Evolutionary conservation across 352 stramenopile genomes (phyloP).

Genomic region (Phytophthora aleatoria): DNA sequence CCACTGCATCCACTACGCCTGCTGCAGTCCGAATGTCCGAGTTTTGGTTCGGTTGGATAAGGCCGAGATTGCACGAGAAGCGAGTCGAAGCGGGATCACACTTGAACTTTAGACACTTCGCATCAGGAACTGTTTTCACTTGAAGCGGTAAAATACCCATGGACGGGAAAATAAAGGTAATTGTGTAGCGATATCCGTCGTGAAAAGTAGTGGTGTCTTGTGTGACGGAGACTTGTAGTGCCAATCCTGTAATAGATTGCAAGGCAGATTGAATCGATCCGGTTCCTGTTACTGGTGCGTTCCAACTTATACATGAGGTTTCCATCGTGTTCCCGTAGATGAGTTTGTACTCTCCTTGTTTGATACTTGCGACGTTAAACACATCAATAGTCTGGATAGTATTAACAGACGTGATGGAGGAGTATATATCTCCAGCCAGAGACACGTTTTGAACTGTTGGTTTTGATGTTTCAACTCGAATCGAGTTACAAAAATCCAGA

Average conservation of each 20-base stretch:
- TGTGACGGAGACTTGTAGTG: slow-evolving; percentile 43
- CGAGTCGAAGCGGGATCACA: slow-evolving; percentile 28
- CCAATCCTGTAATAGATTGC: slow-evolving; percentile 45
- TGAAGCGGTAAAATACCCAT: slow-evolving; percentile 49
- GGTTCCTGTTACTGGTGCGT: slow-evolving; percentile 38
- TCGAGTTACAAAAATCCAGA: slow-evolving; percentile 53
- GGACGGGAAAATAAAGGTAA: slow-evolving; percentile 61
- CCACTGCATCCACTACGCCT: slow-evolving; percentile 53
- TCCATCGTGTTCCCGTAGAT: slow-evolving; percentile 43
- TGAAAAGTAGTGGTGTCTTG: slow-evolving; percentile 49
- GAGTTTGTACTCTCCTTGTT: slow-evolving; percentile 58
- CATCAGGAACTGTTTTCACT: slow-evolving; percentile 21
- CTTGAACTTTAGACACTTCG: slow-evolving; percentile 38
- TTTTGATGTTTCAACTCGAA: slow-evolving; percentile 59
- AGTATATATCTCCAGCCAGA: slow-evolving; percentile 43
- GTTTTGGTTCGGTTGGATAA: slow-evolving; percentile 57
- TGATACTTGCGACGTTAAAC: slow-evolving; percentile 53
- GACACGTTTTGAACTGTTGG: slow-evolving; percentile 43
- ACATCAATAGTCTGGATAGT: slow-evolving; percentile 63
- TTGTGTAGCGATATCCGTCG: slow-evolving; percentile 50
- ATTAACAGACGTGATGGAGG: slow-evolving; percentile 40
- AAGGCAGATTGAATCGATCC: slow-evolving; percentile 47
- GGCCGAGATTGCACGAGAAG: slow-evolving; percentile 38
- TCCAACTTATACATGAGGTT: slow-evolving; percentile 63
- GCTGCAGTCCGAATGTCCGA: slow-evolving; percentile 39